Evolutionary conservation across 2,329 filamentous ascomycete genomes (phyloP).

Genomic region (Bipolaris gigantea): DNA sequence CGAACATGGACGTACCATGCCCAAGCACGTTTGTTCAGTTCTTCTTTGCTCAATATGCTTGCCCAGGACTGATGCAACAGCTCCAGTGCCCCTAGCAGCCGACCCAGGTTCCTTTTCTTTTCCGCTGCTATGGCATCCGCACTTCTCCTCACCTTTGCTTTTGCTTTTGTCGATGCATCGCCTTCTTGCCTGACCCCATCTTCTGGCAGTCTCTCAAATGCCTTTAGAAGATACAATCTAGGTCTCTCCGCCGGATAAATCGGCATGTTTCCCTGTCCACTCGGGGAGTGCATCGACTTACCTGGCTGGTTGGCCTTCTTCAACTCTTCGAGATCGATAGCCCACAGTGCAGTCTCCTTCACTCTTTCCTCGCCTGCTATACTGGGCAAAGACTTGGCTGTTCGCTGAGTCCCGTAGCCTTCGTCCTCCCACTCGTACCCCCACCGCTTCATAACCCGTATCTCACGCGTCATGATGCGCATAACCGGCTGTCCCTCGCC

Average conservation of each 20-base stretch:
- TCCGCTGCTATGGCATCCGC: slow-evolving; percentile 58
- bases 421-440: slow-evolving; percentile 58
- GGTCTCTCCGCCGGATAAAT: slow-evolving; percentile 75
- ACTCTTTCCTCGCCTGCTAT: slow-evolving; percentile 15
- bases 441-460: slow-evolving; percentile 75
- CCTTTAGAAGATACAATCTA: slow-evolving; percentile 58
- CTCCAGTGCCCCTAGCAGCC: slow-evolving; percentile 71
- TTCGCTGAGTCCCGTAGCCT: slow-evolving; percentile 16
- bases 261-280: slow-evolving; percentile 58
- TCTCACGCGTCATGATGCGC: slow-evolving; percentile 70
- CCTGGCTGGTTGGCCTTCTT: slow-evolving; percentile 49
- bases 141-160: slow-evolving; percentile 54
- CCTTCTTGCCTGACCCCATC: slow-evolving; percentile 22
- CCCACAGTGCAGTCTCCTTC: slow-evolving; percentile 58
- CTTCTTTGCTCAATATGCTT: slow-evolving; percentile 60
- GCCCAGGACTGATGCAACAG: slow-evolving; percentile 75
- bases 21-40: slow-evolving; percentile 78
- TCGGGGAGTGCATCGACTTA: slow-evolving; percentile 15
- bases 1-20: slow-evolving; percentile 77
- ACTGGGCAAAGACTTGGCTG: slow-evolving; percentile 15
- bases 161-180: slow-evolving; percentile 22
- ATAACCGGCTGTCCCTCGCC: slow-evolving; percentile 75
- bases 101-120: slow-evolving; percentile 69
- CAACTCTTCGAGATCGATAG: slow-evolving; percentile 59
- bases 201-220: slow-evolving; percentile 56